Conservation (phyloP, 441 rosid genomes). For the Euphorbia schlechtendalii region DNA sequence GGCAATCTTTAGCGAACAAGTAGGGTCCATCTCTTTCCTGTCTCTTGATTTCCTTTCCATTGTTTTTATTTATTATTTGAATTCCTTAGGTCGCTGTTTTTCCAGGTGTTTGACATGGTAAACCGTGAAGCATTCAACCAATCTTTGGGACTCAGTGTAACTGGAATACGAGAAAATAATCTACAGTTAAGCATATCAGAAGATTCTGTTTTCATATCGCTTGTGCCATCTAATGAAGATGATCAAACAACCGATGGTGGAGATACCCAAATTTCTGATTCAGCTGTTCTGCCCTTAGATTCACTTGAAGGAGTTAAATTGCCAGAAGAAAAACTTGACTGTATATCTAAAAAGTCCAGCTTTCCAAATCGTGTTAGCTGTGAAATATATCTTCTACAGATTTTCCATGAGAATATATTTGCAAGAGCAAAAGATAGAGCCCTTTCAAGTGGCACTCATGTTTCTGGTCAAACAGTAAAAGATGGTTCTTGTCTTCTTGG, state of each 20-base stretch:
- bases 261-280: slow-evolving; percentile 29
- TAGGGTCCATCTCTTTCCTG: slow-evolving; percentile 11
- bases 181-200: slow-evolving; percentile 68
- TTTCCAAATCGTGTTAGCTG: slow-evolving; percentile 52
- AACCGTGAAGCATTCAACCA: slow-evolving; percentile 74
- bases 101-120: slow-evolving; percentile 76
- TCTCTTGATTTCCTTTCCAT: background rate
- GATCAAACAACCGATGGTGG: slow-evolving; percentile 29
- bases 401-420: slow-evolving; percentile 64
- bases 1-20: slow-evolving; percentile 87
- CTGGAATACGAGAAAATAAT: slow-evolving; percentile 77
- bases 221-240: slow-evolving; percentile 42
- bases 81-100: slow-evolving; percentile 24
- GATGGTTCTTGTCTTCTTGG: slow-evolving; percentile 62
- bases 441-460: slow-evolving; percentile 30
- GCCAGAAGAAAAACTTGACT: slow-evolving; percentile 32
- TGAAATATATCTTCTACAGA: slow-evolving; percentile 77
- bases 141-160: slow-evolving; percentile 65
- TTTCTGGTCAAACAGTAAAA: slow-evolving; percentile 42
- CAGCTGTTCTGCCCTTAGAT: slow-evolving; percentile 35
- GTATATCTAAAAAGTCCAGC: slow-evolving; percentile 30
- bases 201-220: slow-evolving; percentile 61
- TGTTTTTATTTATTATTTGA: slow-evolving; percentile 11
- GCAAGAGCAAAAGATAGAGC: slow-evolving; percentile 42
- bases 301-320: slow-evolving; percentile 38